phyloP scores from a whole-genome alignment of 139 green algal species.

The Ostreobium quekettii region DNA sequence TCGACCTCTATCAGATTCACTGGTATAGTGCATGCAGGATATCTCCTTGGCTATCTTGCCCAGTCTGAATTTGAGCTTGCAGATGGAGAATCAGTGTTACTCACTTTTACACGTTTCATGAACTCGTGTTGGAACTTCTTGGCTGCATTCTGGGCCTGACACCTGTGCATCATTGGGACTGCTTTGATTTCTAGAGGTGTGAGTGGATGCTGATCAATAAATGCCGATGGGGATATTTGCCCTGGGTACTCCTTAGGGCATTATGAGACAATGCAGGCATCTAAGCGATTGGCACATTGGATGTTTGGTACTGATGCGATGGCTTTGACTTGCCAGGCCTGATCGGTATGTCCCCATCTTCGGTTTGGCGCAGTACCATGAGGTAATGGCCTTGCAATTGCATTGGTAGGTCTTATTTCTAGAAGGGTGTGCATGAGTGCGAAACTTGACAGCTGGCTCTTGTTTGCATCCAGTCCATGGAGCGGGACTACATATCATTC shows the following conservation, averaged over 20 bases:
- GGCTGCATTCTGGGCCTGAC: not conserved
- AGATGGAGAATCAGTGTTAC: not conserved
- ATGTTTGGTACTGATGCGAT: no score
- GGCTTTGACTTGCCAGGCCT: not conserved
- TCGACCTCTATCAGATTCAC: conserved; percentile 68
- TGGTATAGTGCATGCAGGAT: no score
- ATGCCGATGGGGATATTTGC: no score
- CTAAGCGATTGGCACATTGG: no score
- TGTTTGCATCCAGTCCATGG: not conserved
- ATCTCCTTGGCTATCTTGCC: no score
- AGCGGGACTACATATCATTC: conserved; percentile 14
- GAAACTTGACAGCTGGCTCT: not conserved
- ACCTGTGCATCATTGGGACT: not conserved
- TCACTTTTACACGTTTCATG: not conserved
- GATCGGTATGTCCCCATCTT: not conserved
- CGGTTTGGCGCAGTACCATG: not conserved
- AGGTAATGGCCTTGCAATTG: not conserved
- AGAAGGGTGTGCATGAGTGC: not conserved
- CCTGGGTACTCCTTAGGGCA: no score
- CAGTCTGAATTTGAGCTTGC: no score
- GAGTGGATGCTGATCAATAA: not conserved
- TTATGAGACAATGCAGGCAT: no score
- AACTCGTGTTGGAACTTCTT: not conserved
- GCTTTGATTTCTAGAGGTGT: not conserved
- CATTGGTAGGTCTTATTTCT: not conserved